Conservation (phyloP, 495 filamentous ascomycete genomes). For the Penicillium arizonense region DNA sequence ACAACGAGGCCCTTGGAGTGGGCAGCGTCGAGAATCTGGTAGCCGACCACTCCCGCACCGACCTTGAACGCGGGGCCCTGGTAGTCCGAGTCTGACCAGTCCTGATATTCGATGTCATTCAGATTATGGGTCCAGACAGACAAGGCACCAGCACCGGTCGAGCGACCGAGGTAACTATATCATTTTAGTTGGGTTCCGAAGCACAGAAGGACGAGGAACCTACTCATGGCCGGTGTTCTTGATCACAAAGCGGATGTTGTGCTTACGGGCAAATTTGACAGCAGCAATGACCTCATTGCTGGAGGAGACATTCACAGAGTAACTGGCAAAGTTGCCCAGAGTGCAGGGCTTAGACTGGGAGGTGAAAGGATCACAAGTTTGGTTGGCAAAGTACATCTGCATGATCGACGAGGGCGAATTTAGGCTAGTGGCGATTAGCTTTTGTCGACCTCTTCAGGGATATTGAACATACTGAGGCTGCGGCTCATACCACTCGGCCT, state of each 20-base stretch:
- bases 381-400: conserved; percentile 42
- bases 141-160: conserved; percentile 57
- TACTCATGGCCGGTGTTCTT: conserved; percentile 62
- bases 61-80: conserved; percentile 54
- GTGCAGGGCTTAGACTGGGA: conserved; percentile 45
- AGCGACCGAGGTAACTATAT: conserved; percentile 51
- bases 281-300: conserved; percentile 31
- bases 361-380: conserved; percentile 57
- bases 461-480: conserved; percentile 22
- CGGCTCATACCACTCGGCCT: conserved; percentile 22
- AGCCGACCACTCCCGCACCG: conserved; percentile 52
- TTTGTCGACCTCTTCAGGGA: background rate
- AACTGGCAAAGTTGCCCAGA: conserved; percentile 58
- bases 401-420: conserved; percentile 42
- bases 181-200: background rate
- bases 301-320: conserved; percentile 46
- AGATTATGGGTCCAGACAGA: conserved; percentile 59
- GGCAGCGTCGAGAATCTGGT: conserved; percentile 49
- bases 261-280: conserved; percentile 51
- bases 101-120: conserved; percentile 40
- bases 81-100: conserved; percentile 42
- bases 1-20: conserved; percentile 26
- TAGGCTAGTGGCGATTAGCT: conserved; percentile 14
- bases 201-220: conserved; percentile 1
- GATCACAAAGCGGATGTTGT: conserved; percentile 63